Evolutionary conservation across 441 rosid genomes (phyloP), one percentile per base, ranked within the genome.

Genomic region (Hura crepitans): DNA sequence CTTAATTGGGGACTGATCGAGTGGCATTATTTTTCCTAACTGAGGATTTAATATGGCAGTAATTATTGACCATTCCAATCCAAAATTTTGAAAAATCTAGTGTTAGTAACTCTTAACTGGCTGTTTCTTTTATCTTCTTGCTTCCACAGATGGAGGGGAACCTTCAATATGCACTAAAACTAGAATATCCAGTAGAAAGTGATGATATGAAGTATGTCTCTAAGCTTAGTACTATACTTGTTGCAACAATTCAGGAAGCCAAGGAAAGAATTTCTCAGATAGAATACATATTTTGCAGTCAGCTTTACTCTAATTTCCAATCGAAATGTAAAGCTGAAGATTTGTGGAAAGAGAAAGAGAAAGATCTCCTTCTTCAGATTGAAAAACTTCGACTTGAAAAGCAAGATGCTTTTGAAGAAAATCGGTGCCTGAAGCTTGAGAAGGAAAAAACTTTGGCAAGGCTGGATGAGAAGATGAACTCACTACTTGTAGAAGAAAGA

Each of bases 241-340:
- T 92, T 22, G 98, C 96, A 1, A 83, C 97, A 17, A 92, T 95
- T 70, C 88, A 95, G 73, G 98, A 95, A 82, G 91, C 97, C 1
- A 95, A 89, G 69, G 99, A 90, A 60, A 78, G 86, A 69, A 89
- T 95, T 64, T 86, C 96, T 49, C 97, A 92, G 83, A 90, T 95
- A 28, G 99, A 92, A 77, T 86, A 87, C 72, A 85, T 95, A 13
- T 95, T 90, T 74, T 92, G 97, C 80, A 83, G 85, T 73, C 97
- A 92, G 85, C 82, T 95, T 20, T 95, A 80, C 80, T 96, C 95
- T 25, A 81, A 79, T 50, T 83, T 90, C 69, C 93, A 85, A 74
- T 75, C 86, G 13, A 89, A 75, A 65, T 76, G 84, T 56, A 86
- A 79, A 59, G 89, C 87, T 54, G 91, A 82, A 70, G 85, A 79